Evolutionary conservation across 768 basidiomycete genomes (phyloP), one percentile per base, ranked within the genome.

Genomic region (Lactarius indigo): DNA sequence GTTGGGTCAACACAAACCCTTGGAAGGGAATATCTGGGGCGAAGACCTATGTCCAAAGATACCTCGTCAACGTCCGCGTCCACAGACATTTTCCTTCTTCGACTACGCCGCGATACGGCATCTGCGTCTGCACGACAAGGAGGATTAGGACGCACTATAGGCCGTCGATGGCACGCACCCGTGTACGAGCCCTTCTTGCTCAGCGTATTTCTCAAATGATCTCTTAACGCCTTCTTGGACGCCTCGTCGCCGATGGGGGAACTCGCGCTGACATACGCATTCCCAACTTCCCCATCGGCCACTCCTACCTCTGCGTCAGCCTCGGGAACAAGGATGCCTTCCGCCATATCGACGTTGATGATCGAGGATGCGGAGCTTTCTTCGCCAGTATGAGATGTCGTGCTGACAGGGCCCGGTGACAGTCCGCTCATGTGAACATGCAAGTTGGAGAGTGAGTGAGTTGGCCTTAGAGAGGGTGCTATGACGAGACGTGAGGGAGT

Each of bases 281-380:
- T 81, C 15, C 76, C 78, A 64, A 85, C 81, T 70, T 90, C 90
- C 61, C 77, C 80, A 44, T 83, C 82, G 17, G 79, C 79, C 15
- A 81, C 78, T 39, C 86, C 87, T 26, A 80, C 80, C 64, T 90
- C 88, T 33, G 80, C 80, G 50, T 91, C 89, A 50, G 82, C 82
- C 73, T 91, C 90, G 71, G 87, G 85, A 55, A 92, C 80, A 50
- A 92, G 78, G 61, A 92, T 87, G 10, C 88, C 87, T 69, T 90
- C 89, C 5, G 60, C 80, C 65, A 85, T 76, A 69, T 89, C 87
- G 76, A 90, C 73, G 72, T 88, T 86, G 71, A 85, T 79, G 23
- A 89, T 81, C 42, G 91, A 92, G 56, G 89, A 91, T 41, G 89
- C 84, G 26, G 88, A 86, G 74, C 70, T 71, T 42, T 64, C 68